phyloP scores from a whole-genome alignment of 768 basidiomycete genomes.

The Strobilomyces dryophilus region DNA sequence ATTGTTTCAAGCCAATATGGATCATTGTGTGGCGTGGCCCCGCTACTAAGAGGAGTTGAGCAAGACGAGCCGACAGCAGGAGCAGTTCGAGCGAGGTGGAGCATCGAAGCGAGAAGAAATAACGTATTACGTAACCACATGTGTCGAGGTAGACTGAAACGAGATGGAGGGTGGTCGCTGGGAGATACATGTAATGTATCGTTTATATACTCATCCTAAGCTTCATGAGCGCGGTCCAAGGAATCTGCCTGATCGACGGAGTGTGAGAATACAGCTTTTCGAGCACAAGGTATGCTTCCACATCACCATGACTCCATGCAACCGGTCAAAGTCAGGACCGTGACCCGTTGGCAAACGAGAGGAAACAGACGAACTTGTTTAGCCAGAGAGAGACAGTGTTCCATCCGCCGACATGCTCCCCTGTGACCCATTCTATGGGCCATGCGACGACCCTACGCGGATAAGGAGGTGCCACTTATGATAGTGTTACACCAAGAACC shows the following conservation, averaged over 20 bases:
- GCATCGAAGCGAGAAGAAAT: slow-evolving; percentile 9
- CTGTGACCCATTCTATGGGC: neutral
- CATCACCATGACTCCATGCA: neutral
- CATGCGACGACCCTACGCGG: neutral
- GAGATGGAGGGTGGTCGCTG: neutral
- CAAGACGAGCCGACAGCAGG: slow-evolving; percentile 46
- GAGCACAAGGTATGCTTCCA: neutral
- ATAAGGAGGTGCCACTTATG: neutral
- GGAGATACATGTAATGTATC: neutral
- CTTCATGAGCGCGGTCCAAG: neutral
- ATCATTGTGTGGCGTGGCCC: slow-evolving; percentile 37
- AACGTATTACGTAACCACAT: slow-evolving; percentile 9
- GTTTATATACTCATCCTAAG: slow-evolving; percentile 14
- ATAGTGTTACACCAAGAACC: neutral
- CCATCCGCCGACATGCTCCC: slow-evolving; percentile 3
- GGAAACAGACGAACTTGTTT: neutral
- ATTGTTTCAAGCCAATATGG: slow-evolving; percentile 73
- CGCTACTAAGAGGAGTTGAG: slow-evolving; percentile 41
- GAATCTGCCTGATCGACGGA: neutral
- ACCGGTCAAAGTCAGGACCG: neutral
- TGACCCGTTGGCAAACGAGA: neutral
- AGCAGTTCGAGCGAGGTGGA: neutral
- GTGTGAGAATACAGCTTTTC: neutral
- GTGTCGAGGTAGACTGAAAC: neutral
- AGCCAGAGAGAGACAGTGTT: neutral